phyloP scores from a whole-genome alignment of 768 basidiomycete genomes.

The Termitomyces sp. region DNA sequence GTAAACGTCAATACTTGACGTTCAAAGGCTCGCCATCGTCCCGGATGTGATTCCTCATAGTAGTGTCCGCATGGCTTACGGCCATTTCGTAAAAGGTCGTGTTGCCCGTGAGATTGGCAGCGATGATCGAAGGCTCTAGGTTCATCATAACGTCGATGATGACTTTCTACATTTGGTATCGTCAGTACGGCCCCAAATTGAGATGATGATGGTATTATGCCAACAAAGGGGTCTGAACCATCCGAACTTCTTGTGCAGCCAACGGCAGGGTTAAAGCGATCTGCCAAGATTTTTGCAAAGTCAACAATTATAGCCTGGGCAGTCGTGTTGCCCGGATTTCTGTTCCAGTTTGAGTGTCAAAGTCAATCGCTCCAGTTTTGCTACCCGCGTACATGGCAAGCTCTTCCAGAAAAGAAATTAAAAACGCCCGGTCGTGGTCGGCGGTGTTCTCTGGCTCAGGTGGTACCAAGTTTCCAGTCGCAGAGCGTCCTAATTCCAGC shows the following conservation, averaged over 20 bases:
- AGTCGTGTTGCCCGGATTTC: constrained; percentile 55
- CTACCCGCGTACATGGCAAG: constrained; percentile 46
- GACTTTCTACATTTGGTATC: constrained; percentile 35
- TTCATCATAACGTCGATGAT: constrained; percentile 86
- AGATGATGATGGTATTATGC: constrained; percentile 7
- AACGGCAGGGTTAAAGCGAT: constrained; percentile 54
- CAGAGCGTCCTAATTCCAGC: constrained; percentile 49
- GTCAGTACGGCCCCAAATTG: not conserved
- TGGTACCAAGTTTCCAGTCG: constrained; percentile 49
- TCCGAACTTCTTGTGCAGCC: constrained; percentile 76
- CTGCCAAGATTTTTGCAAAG: constrained; percentile 57
- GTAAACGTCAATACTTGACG: not conserved
- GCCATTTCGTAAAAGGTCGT: constrained; percentile 58
- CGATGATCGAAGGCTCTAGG: constrained; percentile 62
- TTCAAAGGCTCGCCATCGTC: constrained; percentile 42
- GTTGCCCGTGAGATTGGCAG: constrained; percentile 58
- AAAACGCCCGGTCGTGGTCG: constrained; percentile 70
- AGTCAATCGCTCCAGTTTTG: not conserved
- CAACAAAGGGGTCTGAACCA: constrained; percentile 48
- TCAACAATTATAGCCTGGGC: constrained; percentile 51
- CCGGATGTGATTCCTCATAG: constrained; percentile 64
- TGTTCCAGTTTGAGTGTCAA: constrained; percentile 19
- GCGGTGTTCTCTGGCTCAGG: constrained; percentile 45
- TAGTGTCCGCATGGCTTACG: constrained; percentile 61
- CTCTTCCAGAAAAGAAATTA: constrained; percentile 67